Percentiles rank a stretch among this genome's conserved stretches.
phyloP scores from a whole-genome alignment of 2,329 filamentous ascomycete genomes.

The Hypoxylon sp. region DNA sequence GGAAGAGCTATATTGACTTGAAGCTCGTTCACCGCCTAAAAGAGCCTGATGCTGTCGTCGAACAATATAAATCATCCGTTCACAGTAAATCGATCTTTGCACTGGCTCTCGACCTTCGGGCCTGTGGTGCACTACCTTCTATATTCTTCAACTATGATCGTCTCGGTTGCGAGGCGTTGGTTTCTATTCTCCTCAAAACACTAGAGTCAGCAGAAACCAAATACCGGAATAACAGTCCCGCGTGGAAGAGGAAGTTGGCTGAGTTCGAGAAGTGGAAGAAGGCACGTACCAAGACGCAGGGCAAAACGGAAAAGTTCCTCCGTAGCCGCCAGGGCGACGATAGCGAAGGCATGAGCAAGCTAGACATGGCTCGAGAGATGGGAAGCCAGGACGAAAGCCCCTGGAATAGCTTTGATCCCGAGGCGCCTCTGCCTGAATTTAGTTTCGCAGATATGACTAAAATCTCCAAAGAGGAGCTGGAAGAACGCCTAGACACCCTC shows the following conservation, averaged over 20 bases:
- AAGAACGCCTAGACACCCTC: slow-evolving; percentile 67
- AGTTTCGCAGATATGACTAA: slow-evolving; percentile 76
- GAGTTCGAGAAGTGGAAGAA: slow-evolving; percentile 72
- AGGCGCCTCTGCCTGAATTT: slow-evolving; percentile 73
- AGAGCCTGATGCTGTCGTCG: background rate
- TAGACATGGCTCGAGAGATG: slow-evolving; percentile 70
- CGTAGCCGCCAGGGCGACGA: slow-evolving; percentile 58
- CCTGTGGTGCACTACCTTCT: slow-evolving; percentile 77
- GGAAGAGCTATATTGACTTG: slow-evolving; percentile 14
- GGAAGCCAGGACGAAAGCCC: slow-evolving; percentile 68
- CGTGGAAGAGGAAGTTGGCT: slow-evolving; percentile 73
- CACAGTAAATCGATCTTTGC: slow-evolving; percentile 56
- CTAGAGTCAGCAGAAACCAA: slow-evolving; percentile 68
- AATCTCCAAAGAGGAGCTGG: slow-evolving; percentile 70
- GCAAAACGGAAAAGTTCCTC: slow-evolving; percentile 58
- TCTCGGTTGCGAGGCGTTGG: slow-evolving; percentile 72
- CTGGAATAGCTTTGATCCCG: slow-evolving; percentile 77
- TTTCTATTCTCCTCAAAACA: slow-evolving; percentile 64
- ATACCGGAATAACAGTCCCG: slow-evolving; percentile 70
- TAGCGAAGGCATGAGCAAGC: slow-evolving; percentile 66
- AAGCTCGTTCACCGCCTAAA: background rate
- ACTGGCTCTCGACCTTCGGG: slow-evolving; percentile 72
- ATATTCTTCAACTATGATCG: slow-evolving; percentile 86
- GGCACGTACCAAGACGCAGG: slow-evolving; percentile 49
- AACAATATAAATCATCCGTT: background rate